Base-by-base conservation (phyloP, 2,329 filamentous ascomycete genomes). In the Madurella fahalii region DNA sequence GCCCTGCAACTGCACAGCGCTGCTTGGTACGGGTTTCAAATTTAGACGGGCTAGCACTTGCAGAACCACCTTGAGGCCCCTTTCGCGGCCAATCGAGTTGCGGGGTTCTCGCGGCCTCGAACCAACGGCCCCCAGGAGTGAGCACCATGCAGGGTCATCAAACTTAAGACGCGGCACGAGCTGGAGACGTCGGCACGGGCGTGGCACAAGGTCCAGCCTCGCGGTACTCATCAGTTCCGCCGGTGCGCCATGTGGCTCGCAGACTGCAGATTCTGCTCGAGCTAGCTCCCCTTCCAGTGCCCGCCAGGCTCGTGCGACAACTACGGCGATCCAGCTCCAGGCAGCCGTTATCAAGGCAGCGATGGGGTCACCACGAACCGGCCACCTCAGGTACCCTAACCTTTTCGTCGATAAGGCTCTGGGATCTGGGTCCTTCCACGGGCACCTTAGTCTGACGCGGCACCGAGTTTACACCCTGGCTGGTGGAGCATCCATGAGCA, bases 61-160 rank as follows among this genome's bases (percentile, higher is more conserved):
- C 46, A 40, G 39, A 42, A 20, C 25, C 16, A 16, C 34, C 4
- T 37, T 11, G 11, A 12, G 32, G n/a, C 13, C 17, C 25, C 25
- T 25, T 25, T 25, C 20, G 40, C 47, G 30, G 32, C 56, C 48
- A 58, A 58, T 55, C 9, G 41, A 12, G n/a, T n/a, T 31, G 32
- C 20, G 13, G 48, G 20, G 13, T 40, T 17, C 7, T 31, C 17
- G 20, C n/a, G 16, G 40, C 31, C 54, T 54, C 50, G 34, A 53
- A 51, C 54, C 50, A 53, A 57, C 55, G 15, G 16, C 18, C 50
- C 44, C 40, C 40, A 48, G 20, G 45, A 42, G 39, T 34, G 30
- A 18, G 42, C 20, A 15, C 31, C 34, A 3, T 37, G 42, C 50
- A 52, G 50, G 50, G 9, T 37, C 43, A 45, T 52, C 50, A 52